Base-by-base conservation (phyloP, 2,329 filamentous ascomycete genomes). In the Capronia americana region DNA sequence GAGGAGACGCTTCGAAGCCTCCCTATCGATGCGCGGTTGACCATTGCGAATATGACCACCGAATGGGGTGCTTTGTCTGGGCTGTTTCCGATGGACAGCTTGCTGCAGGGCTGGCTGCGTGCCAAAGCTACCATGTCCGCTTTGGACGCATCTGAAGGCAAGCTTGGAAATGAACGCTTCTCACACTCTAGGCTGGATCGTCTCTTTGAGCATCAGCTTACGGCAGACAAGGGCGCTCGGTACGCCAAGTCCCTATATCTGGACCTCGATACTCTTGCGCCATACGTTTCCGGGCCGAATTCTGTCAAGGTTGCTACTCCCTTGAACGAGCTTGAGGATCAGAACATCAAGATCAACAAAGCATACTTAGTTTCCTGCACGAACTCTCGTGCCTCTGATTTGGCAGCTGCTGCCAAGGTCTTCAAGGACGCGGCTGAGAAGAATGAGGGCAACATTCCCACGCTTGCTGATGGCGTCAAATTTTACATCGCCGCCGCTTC, bases 401-500 rank as follows among this genome's bases (percentile, higher is more conserved):
- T 98, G 14, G 88, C 88, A 0, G 88, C 90, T 0, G 94, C 94
- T 1, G 93, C 93, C 0, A 86, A 86, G 54, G 93, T 98, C 1
- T 96, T 98, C 84, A 88, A 87, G 63, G 90, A 94, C 46, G 92
- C 91, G 0, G 87, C 90, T 0, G 77, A 80, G 60, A 82, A 81
- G 55, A 86, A 87, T 63, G 82, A 82, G 26, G 90, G 88, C 14
- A 81, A 84, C 63, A 79, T 87, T 5, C 85, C 92, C 23, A 92
- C 90, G 79, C 85, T 97, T 65, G 88, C 91, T 0, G 81, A 86
- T 0, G 87, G 90, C 30, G 93, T 97, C 48, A 85, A 93, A 63
- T 89, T 97, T 75, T 97, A 97, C 79, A 91, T 98, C 69, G 91
- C 93, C 0, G 93, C 94, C 0, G 94, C 94, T 0, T 97, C 93